Conservation (phyloP, 192 early-diverging fungal species). For the Piromyces finnis region DNA sequence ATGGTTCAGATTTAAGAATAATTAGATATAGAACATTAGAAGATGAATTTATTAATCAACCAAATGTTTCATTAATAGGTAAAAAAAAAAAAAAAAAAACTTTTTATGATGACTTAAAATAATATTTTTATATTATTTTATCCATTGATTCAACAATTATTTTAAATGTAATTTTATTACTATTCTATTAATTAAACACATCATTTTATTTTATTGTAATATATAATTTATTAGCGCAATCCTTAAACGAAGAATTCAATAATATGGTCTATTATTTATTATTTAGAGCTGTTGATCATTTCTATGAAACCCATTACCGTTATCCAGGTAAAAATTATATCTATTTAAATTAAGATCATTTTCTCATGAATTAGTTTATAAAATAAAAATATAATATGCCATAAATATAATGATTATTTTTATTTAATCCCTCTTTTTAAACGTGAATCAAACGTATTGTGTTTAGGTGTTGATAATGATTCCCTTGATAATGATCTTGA, state of each 20-base stretch:
- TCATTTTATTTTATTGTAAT: not conserved
- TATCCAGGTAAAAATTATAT: slow-evolving; percentile 36
- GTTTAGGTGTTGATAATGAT: slow-evolving; percentile 10
- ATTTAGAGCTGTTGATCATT: slow-evolving; percentile 45
- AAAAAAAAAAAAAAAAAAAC: no score
- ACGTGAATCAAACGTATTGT: not conserved
- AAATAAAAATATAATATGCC: no score
- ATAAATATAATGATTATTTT: no score
- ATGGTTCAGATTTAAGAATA: slow-evolving; percentile 47
- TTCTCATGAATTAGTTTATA: no score
- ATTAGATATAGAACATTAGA: slow-evolving; percentile 37
- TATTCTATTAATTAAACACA: no score
- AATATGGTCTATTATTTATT: slow-evolving; percentile 42
- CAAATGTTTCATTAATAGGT: slow-evolving; percentile 28
- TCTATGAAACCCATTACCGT: slow-evolving; percentile 27
- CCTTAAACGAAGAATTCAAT: slow-evolving; percentile 13
- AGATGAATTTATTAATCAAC: slow-evolving; percentile 24
- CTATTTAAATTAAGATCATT: no score
- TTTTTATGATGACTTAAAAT: no score
- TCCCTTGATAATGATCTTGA: slow-evolving; percentile 30
- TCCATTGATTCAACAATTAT: no score
- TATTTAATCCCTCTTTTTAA: no score
- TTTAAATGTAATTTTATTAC: no score
- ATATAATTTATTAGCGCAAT: not conserved
- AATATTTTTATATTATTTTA: no score